Conservation (phyloP, 345 rosid species). For the Orychophragmus violaceus region DNA sequence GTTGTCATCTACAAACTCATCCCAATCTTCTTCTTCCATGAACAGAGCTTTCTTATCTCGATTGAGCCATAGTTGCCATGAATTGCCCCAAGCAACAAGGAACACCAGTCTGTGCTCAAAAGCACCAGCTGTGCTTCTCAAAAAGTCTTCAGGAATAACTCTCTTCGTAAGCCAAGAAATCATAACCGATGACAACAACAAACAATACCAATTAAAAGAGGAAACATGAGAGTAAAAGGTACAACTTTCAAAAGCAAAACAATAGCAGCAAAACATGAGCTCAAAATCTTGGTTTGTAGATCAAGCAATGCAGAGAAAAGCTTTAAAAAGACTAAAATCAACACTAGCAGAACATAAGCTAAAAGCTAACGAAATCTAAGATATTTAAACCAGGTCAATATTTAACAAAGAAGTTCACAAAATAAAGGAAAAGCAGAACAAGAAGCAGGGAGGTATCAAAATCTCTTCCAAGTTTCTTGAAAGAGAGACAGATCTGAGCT, state of each 20-base stretch:
- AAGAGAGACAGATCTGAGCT: neutral
- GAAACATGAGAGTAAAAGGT: neutral
- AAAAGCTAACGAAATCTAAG: too few relatives aligned
- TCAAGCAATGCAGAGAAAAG: too few relatives aligned
- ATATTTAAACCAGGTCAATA: too few relatives aligned
- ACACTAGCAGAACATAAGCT: too few relatives aligned
- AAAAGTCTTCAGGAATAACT: neutral
- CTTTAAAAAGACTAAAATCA: too few relatives aligned
- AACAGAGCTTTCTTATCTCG: neutral
- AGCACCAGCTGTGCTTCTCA: neutral
- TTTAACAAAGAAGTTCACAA: too few relatives aligned
- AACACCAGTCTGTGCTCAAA: neutral
- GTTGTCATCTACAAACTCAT: neutral
- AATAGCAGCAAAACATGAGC: too few relatives aligned
- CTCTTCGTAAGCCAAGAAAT: neutral
- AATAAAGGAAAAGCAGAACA: neutral
- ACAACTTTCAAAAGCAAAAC: too few relatives aligned
- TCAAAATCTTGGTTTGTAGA: too few relatives aligned
- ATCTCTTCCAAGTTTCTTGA: neutral
- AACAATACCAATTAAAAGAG: neutral
- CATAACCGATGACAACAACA: neutral
- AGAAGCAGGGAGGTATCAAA: too few relatives aligned
- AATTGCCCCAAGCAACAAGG: neutral
- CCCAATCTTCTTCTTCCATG: neutral
- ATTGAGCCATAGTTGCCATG: neutral